Evolutionary conservation across 164 flowering plant species (phyloP).

Genomic region (Tetracentron sinense): DNA sequence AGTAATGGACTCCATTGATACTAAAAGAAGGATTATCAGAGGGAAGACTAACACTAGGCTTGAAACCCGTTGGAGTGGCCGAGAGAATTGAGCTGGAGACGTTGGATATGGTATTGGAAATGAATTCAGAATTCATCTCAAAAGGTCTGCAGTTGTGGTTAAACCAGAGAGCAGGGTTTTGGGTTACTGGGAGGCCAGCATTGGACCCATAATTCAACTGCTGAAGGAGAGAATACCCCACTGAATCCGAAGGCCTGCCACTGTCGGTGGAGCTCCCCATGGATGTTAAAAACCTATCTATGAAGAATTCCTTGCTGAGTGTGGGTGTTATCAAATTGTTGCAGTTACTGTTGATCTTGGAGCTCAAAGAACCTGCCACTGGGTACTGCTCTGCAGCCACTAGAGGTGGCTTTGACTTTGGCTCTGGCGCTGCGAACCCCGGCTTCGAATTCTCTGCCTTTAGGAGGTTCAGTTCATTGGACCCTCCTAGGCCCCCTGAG

Average conservation of each 20-base stretch:
- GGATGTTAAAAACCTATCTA: constrained; percentile 37
- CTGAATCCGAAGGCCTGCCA: constrained; percentile 39
- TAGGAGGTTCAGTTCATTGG: constrained; percentile 34
- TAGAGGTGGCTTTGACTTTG: constrained; percentile 17
- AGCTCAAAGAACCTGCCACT: constrained; percentile 20
- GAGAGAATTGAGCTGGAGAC: constrained; percentile 29
- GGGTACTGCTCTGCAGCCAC: constrained; percentile 12
- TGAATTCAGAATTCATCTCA: constrained; percentile 35
- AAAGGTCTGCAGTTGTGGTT: constrained; percentile 33
- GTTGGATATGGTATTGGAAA: constrained; percentile 23
- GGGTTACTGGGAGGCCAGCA: constrained; percentile 17
- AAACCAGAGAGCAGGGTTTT: constrained; percentile 29
- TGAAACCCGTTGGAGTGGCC: constrained; percentile 23
- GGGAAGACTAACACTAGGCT: constrained; percentile 36
- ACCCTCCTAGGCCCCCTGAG: constrained; percentile 20
- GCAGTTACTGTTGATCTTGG: constrained; percentile 17
- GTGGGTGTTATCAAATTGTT: constrained; percentile 3
- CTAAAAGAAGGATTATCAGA: constrained; percentile 23
- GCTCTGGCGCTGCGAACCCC: constrained; percentile 10
- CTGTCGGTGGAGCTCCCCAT: constrained; percentile 41
- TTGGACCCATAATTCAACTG: constrained; percentile 39
- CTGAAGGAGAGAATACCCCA: constrained; percentile 41
- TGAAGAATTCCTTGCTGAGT: constrained; percentile 47
- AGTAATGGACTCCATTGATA: constrained; percentile 32
- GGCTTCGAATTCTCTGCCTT: constrained; percentile 23